Conservation (phyloP, 2,329 filamentous ascomycete species). For the Colletotrichum melonis region DNA sequence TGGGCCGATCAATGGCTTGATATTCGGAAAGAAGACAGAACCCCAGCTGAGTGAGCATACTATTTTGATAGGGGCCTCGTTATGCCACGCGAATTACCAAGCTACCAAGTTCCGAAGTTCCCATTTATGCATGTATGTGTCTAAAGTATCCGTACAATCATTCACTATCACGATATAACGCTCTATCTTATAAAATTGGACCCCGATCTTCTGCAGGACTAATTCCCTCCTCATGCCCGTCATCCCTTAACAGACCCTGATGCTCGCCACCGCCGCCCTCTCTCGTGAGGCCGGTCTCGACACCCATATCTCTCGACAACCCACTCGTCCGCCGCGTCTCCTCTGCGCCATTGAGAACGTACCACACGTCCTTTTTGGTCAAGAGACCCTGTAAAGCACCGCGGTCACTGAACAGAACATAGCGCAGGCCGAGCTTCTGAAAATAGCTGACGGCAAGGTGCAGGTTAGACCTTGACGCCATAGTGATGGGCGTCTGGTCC, state of each 20-base stretch:
- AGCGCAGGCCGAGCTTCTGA: conserved; percentile 90
- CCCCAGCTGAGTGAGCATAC: no score
- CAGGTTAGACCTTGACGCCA: conserved; percentile 80
- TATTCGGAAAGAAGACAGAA: no score
- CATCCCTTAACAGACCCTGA: conserved; percentile 53
- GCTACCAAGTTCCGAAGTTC: not conserved
- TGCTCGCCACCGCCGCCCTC: conserved; percentile 54
- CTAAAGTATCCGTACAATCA: not conserved
- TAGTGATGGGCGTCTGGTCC: conserved; percentile 96
- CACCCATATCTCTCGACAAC: conserved; percentile 39
- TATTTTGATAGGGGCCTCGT: not conserved
- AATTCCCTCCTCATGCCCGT: conserved; percentile 47
- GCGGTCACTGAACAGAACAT: conserved; percentile 87
- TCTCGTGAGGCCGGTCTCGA: conserved; percentile 49
- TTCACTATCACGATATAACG: not conserved
- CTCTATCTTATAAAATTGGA: conserved; percentile 34
- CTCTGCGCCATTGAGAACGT: conserved; percentile 84
- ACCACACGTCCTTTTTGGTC: conserved; percentile 98
- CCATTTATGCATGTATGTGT: not conserved
- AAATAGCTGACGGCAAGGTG: conserved; percentile 94
- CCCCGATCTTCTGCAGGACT: conserved; percentile 37
- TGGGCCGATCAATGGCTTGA: no score
- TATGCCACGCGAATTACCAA: not conserved
- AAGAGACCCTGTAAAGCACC: conserved; percentile 86
- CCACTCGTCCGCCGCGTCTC: conserved; percentile 62